A percentile compares a stretch with the other conserved stretches of the same genome.
These are phyloP conservation scores for Handroanthus guayacan DNA, from an alignment of 257 asterid genomes.

Conservation along the genomic window DNA sequence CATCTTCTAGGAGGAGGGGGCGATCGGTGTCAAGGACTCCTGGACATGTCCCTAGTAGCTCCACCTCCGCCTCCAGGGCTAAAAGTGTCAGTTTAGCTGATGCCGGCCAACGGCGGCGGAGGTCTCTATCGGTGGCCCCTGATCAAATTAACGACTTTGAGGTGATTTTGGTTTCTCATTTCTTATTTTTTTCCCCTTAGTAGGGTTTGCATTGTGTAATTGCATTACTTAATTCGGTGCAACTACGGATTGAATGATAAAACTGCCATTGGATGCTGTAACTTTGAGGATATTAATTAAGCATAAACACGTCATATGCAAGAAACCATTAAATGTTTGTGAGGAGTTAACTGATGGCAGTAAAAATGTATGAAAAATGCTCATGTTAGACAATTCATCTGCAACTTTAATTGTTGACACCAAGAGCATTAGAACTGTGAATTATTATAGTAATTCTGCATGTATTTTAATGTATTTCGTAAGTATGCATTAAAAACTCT, in stretches of 20 bases:
- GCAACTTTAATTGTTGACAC: neutral
- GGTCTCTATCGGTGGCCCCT: slow-evolving; percentile 65
- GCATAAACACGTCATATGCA: neutral
- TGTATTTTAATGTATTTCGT: neutral
- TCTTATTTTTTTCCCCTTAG: neutral
- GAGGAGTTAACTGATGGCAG: neutral
- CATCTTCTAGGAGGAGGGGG: slow-evolving; percentile 65
- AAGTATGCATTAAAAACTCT: neutral
- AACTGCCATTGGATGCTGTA: neutral
- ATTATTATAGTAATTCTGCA: too few species aligned
- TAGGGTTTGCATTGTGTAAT: neutral
- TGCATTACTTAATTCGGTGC: neutral
- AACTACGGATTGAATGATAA: neutral
- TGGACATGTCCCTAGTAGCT: slow-evolving; percentile 32
- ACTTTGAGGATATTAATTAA: too few species aligned
- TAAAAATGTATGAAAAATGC: neutral
- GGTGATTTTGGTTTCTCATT: slow-evolving; percentile 41
- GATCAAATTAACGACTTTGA: slow-evolving; percentile 52
- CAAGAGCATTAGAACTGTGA: neutral
- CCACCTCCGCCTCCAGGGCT: slow-evolving; percentile 34
- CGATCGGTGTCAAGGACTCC: slow-evolving; percentile 64
- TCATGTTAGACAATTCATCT: too few species aligned
- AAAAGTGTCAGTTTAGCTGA: slow-evolving; percentile 37
- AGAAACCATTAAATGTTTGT: neutral
- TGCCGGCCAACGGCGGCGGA: slow-evolving; percentile 56